phyloP scores from a whole-genome alignment of 257 asterid genomes.

The Fraxinus excelsior region DNA sequence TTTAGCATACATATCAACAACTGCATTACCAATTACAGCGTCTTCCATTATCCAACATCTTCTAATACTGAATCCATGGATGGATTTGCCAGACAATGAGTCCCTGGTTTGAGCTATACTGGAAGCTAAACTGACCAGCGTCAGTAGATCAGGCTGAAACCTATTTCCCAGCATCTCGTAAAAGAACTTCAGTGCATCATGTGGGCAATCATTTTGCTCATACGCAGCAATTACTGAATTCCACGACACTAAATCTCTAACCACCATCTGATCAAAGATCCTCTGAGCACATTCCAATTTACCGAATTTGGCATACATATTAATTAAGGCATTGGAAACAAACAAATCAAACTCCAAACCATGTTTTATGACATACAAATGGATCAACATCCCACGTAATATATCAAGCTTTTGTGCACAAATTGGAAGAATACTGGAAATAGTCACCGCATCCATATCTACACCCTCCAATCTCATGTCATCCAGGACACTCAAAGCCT shows the following conservation, averaged over 20 bases:
- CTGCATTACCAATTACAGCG: slow-evolving; percentile 9
- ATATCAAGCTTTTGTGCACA: slow-evolving; percentile 40
- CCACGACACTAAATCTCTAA: slow-evolving; percentile 30
- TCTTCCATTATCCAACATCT: slow-evolving; percentile 38
- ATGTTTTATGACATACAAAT: slow-evolving; percentile 41
- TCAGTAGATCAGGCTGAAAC: slow-evolving; percentile 39
- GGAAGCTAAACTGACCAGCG: slow-evolving; percentile 8
- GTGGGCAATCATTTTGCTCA: slow-evolving; percentile 16
- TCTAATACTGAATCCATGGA: slow-evolving; percentile 43
- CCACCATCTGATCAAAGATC: background rate
- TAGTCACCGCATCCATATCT: background rate
- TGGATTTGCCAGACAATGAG: slow-evolving; percentile 27
- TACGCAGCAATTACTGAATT: slow-evolving; percentile 7
- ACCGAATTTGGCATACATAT: slow-evolving; percentile 46
- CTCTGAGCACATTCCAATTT: slow-evolving; percentile 35
- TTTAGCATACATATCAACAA: slow-evolving; percentile 43
- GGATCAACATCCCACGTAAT: slow-evolving; percentile 38
- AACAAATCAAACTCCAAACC: slow-evolving; percentile 22
- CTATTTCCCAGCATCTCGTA: slow-evolving; percentile 33
- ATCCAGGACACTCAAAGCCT: slow-evolving; percentile 40
- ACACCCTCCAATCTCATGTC: slow-evolving; percentile 40
- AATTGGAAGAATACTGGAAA: slow-evolving; percentile 40
- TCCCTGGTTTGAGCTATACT: slow-evolving; percentile 6
- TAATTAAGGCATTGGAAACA: slow-evolving; percentile 22
- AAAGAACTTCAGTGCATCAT: slow-evolving; percentile 41